Percentiles rank a stretch among this genome's conserved stretches.
phyloP scores from a whole-genome alignment of 306 rosid species.

The Pterocarpus macrocarpus region DNA sequence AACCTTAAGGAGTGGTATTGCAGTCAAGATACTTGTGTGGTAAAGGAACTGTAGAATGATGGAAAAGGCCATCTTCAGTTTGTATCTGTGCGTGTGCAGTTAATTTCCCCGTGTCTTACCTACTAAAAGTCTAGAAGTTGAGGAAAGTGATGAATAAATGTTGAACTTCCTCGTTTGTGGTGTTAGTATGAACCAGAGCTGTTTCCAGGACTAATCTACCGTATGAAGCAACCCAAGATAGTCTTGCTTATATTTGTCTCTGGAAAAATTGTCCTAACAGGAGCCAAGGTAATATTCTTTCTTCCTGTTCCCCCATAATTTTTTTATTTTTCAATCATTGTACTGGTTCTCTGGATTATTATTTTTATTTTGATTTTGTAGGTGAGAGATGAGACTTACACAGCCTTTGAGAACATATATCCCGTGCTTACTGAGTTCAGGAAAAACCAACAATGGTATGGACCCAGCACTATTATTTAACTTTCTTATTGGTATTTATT shows the following conservation, averaged over 20 bases:
- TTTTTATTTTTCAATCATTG: too few relatives aligned
- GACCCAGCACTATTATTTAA: slow-evolving; percentile 4
- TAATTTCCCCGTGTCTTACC: background rate
- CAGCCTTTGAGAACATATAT: slow-evolving; percentile 95
- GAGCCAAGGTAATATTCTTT: slow-evolving; percentile 81
- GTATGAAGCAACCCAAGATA: slow-evolving; percentile 97
- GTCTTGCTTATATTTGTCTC: slow-evolving; percentile 95
- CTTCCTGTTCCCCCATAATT: background rate
- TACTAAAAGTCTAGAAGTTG: slow-evolving; percentile 10
- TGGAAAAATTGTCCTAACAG: slow-evolving; percentile 95
- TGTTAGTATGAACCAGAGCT: slow-evolving; percentile 95
- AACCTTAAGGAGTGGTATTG: background rate
- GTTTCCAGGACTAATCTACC: slow-evolving; percentile 94
- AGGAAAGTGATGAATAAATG: slow-evolving; percentile 27
- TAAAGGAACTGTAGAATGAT: slow-evolving; percentile 7
- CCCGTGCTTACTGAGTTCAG: slow-evolving; percentile 94
- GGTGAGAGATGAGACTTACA: slow-evolving; percentile 95
- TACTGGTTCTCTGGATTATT: background rate
- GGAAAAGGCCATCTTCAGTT: slow-evolving; percentile 15
- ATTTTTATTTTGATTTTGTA: slow-evolving; percentile 34
- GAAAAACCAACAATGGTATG: slow-evolving; percentile 91
- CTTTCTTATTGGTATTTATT: background rate
- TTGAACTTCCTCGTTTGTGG: slow-evolving; percentile 30
- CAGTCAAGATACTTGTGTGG: background rate
- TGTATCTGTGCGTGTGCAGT: background rate